Evolutionary conservation across 176 grass and related monocot species (phyloP), one percentile per base, ranked within the genome.

Genomic region (Phoenix dactylifera): DNA sequence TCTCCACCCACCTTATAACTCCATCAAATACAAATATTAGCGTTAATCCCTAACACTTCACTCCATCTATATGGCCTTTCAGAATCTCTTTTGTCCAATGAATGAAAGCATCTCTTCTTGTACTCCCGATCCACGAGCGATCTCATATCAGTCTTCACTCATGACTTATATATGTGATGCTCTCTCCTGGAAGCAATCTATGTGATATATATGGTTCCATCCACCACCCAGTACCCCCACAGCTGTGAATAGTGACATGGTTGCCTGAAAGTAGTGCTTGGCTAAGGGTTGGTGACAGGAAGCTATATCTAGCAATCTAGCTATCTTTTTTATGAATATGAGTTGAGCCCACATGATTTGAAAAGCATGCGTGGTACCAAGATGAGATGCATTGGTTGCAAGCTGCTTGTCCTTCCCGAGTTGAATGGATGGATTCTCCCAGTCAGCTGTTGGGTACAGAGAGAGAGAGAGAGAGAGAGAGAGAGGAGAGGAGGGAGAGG

Each of bases 281-380:
- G 54, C 18, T 22, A 56, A 32, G 25, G 26, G 17, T 32, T 60
- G 16, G 18, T n/a, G 26, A 18, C 58, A 60, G 58, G 55, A 69
- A 69, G 49, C 65, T 69, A 77, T 18, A 28, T 57, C 52, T 39
- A n/a, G 30, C 72, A 54, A 61, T 25, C 67, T 66, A 51, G 71
- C 51, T 60, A 70, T 77, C 74, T 74, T 66, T 80, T 74, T 51
- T 67, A 70, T 39, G 20, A 76, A 51, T 74, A 64, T 73, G 51
- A 67, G 77, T 61, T 72, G 72, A 80, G 52, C 55, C 18, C 70
- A 70, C 57, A 70, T 63, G 61, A 53, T 64, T 63, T 55, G 51
- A 51, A 50, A 55, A 58, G 75, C 71, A n/a, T 30, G 28, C 44
- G 64, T 50, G 66, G 60, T 55, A 19, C 26, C 65, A 39, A 62